Evolutionary conservation across 2,329 filamentous ascomycete species (phyloP), one percentile per base, ranked within the genome.

Genomic region (Thelonectria blattea): DNA sequence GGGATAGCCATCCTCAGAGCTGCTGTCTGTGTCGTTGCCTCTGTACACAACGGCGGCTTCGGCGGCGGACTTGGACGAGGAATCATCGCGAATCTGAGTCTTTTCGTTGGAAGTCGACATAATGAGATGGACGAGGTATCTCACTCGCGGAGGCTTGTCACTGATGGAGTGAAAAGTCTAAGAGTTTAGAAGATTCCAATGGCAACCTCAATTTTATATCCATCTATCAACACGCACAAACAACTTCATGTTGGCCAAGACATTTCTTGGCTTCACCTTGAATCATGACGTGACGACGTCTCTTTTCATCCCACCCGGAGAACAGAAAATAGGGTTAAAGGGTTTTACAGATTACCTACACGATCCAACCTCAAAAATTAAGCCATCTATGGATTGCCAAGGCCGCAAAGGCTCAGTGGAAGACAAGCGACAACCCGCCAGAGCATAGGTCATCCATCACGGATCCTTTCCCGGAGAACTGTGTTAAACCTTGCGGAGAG

Each of bases 1-100:
- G 0, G 76, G 77, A 7, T 67, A 62, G 0, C 39, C 68, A 32
- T 73, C 61, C 22, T 71, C 66, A 15, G 71, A 47, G 8, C 53
- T 55, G 24, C 53, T 52, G 68, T 66, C 54, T 15, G 41, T 53
- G 3, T 57, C 64, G 10, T 56, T 45, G 12, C 46, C 59, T 52
- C 52, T 53, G 1, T 57, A 48, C 15, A 54, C 52, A 3, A 63
- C 55, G 2, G 42, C 55, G 2, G 37, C 51, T n/a, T 61, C 54
- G 3, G 27, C n/a, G n/a, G 39, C 53, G 1, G 62, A 53, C 42
- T 60, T 61, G 12, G 60, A 51, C 5, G 64, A 63, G 12, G 24
- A 22, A n/a, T 52, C 52, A 42, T 66, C 60, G 14, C 14, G 58
- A 10, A 12, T 20, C 1, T 37, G 47, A 30, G 5, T 6, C 20